These are phyloP conservation scores for Deinandra increscens DNA, from an alignment of 129 eudicot genomes.

Conservation along the genomic window DNA sequence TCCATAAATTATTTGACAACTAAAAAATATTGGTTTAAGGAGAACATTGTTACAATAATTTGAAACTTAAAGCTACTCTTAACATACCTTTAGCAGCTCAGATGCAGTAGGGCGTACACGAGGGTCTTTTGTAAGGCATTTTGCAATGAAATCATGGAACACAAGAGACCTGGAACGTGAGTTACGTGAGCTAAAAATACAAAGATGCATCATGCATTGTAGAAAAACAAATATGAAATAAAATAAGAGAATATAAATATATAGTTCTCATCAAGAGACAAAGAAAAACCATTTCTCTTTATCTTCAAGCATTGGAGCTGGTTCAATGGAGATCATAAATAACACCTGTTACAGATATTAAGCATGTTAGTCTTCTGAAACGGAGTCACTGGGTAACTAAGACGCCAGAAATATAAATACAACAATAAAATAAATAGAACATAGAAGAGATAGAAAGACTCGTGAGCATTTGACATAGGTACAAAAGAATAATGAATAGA, in stretches of 20 bases:
- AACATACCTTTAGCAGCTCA: slow-evolving; percentile 86
- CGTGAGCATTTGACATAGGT: slow-evolving; percentile 15
- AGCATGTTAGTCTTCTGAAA: slow-evolving; percentile 25
- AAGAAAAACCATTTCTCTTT: slow-evolving; percentile 88
- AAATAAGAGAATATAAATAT: background rate
- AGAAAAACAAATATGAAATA: background rate
- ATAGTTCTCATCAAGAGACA: slow-evolving; percentile 15
- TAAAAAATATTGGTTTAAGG: background rate
- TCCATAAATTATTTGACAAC: background rate
- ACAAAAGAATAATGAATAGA: slow-evolving; percentile 8
- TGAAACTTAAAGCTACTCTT: slow-evolving; percentile 24
- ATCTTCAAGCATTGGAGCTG: slow-evolving; percentile 99
- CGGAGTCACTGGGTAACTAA: slow-evolving; percentile 7
- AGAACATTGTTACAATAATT: slow-evolving; percentile 6
- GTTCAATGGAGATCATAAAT: slow-evolving; percentile 97
- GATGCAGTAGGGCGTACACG: slow-evolving; percentile 92
- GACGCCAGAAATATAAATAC: slow-evolving; percentile 14
- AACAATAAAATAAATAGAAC: background rate
- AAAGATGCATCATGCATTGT: background rate
- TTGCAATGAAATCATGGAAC: slow-evolving; percentile 95
- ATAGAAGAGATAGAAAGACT: background rate
- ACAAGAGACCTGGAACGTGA: slow-evolving; percentile 82
- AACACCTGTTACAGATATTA: slow-evolving; percentile 54
- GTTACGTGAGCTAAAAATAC: slow-evolving; percentile 19
- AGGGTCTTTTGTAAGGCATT: slow-evolving; percentile 93